phyloP scores from a whole-genome alignment of 768 basidiomycete genomes.

The Hypholoma sublateritium region DNA sequence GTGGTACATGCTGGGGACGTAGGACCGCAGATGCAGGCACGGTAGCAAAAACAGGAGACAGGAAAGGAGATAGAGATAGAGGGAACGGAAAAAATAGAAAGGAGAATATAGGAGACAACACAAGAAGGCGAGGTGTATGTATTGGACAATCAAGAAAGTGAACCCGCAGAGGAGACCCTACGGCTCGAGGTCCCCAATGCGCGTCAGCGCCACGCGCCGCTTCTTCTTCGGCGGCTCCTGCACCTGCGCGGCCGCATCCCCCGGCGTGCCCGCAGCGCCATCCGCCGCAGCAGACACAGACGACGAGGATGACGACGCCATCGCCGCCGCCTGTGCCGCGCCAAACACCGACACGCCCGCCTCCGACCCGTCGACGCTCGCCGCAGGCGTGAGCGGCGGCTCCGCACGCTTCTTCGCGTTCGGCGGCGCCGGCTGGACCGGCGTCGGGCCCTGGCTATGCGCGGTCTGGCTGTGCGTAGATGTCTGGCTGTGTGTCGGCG shows the following conservation, averaged over 20 bases:
- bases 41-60: too few relatives aligned
- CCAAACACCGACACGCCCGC: conserved; percentile 14
- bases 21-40: too few relatives aligned
- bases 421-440: neutral
- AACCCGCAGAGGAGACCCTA: neutral
- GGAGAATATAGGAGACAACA: too few relatives aligned
- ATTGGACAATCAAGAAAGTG: neutral
- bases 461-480: neutral
- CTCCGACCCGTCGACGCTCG: conserved; percentile 47
- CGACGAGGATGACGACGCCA: conserved; percentile 8
- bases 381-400: conserved; percentile 48
- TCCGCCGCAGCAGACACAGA: conserved; percentile 9
- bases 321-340: conserved; percentile 17
- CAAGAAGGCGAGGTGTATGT: neutral
- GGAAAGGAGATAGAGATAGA: too few relatives aligned
- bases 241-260: conserved; percentile 15
- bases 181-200: conserved; percentile 56
- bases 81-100: too few relatives aligned
- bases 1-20: too few relatives aligned
- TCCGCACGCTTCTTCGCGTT: conserved; percentile 41
- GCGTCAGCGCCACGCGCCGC: conserved; percentile 74
- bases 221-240: conserved; percentile 83
- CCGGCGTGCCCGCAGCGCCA: conserved; percentile 4
- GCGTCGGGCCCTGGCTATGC: neutral
- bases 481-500: too few relatives aligned